Evolutionary conservation across 2,329 filamentous ascomycete genomes (phyloP).

Genomic region (Colletotrichum liriopes): DNA sequence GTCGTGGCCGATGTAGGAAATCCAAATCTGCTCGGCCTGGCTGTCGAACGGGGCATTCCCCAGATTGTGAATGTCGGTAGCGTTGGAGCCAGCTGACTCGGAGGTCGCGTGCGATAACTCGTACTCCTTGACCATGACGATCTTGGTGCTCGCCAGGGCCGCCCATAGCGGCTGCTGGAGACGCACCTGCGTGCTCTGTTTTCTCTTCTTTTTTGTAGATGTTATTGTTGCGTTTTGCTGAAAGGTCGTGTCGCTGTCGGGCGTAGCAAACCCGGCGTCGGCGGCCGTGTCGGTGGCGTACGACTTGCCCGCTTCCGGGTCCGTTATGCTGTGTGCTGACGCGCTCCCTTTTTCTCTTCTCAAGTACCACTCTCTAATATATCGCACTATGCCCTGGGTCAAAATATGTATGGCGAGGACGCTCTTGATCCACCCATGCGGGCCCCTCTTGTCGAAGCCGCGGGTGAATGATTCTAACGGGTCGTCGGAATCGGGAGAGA

Average conservation of each 20-base stretch:
- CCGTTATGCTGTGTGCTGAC: slow-evolving; percentile 63
- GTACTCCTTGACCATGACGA: slow-evolving; percentile 93
- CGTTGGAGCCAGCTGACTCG: slow-evolving; percentile 81
- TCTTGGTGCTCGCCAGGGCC: slow-evolving; percentile 94
- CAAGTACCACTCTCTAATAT: slow-evolving; percentile 79
- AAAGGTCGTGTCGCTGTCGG: slow-evolving; percentile 67
- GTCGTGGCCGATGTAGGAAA: slow-evolving; percentile 83
- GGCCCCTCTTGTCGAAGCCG: slow-evolving; percentile 70
- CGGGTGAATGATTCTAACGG: slow-evolving; percentile 61
- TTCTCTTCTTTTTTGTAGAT: slow-evolving; percentile 86
- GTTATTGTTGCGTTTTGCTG: slow-evolving; percentile 69
- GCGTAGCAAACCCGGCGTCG: slow-evolving; percentile 66
- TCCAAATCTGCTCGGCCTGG: slow-evolving; percentile 83
- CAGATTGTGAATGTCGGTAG: slow-evolving; percentile 83
- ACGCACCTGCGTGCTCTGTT: slow-evolving; percentile 91
- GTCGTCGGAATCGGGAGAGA: slow-evolving; percentile 62
- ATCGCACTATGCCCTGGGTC: slow-evolving; percentile 80
- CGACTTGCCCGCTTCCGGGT: slow-evolving; percentile 76
- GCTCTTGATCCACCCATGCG: slow-evolving; percentile 78
- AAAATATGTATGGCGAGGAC: slow-evolving; percentile 82
- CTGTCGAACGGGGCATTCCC: slow-evolving; percentile 82
- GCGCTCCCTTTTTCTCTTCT: slow-evolving; percentile 71
- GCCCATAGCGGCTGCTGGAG: slow-evolving; percentile 95
- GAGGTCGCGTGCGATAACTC: slow-evolving; percentile 84
- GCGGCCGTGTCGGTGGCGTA: slow-evolving; percentile 52